Conservation (phyloP, 2,329 filamentous ascomycete species). For the Diaporthe sp. region DNA sequence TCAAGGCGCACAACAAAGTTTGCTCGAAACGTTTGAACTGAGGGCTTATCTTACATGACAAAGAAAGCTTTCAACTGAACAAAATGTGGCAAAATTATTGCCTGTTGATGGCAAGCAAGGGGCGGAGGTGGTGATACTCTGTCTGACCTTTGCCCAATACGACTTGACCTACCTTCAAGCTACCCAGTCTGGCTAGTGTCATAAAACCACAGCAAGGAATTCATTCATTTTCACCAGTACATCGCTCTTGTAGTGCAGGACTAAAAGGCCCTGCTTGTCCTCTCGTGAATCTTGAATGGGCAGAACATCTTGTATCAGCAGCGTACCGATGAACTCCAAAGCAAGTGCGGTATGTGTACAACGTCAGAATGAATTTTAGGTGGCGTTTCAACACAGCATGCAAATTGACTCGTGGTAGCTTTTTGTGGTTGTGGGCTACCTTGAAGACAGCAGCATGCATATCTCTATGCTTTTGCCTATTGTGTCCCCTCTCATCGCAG, state of each 20-base stretch:
- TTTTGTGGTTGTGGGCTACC: conserved; percentile 15
- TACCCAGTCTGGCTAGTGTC: background rate
- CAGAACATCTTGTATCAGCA: background rate
- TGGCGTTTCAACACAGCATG: background rate
- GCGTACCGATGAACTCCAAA: background rate
- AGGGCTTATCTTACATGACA: background rate
- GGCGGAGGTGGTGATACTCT: background rate
- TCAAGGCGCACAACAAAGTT: too few species aligned
- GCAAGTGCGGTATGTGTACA: background rate
- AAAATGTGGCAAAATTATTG: background rate
- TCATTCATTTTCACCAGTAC: background rate
- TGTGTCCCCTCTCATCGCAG: background rate
- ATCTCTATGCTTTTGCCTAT: conserved; percentile 4
- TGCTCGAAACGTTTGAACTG: background rate
- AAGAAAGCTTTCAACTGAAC: background rate
- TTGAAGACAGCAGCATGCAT: conserved; percentile 5
- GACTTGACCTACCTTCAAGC: background rate
- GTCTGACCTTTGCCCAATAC: background rate
- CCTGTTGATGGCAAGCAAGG: background rate
- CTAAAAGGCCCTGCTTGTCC: background rate
- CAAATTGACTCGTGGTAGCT: conserved; percentile 30
- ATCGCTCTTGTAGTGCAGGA: background rate
- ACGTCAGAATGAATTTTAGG: background rate
- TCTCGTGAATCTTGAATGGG: background rate
- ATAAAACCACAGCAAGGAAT: background rate